Conservation (phyloP, 257 asterid genomes). For the Catharanthus roseus region DNA sequence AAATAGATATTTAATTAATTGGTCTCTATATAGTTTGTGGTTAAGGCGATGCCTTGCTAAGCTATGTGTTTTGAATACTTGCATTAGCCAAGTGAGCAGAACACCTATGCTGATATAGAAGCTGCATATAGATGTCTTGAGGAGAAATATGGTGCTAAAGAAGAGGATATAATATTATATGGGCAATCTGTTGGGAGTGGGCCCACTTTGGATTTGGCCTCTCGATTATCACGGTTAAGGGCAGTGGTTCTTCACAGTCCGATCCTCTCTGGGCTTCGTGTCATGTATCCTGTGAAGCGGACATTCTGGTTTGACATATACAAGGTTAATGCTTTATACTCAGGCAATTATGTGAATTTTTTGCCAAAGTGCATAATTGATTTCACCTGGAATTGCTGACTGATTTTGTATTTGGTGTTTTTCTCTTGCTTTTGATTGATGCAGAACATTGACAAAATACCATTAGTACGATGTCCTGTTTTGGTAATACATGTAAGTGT, state of each 20-base stretch:
- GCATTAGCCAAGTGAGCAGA: slow-evolving; percentile 79
- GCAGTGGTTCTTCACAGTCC: slow-evolving; percentile 99
- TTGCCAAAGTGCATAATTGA: not conserved
- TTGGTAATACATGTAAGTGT: slow-evolving; percentile 86
- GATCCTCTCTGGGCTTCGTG: slow-evolving; percentile 85
- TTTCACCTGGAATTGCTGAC: not conserved
- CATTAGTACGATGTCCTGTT: slow-evolving; percentile 77
- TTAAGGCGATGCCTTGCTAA: slow-evolving; percentile 21
- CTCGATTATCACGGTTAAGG: slow-evolving; percentile 71
- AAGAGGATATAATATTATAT: slow-evolving; percentile 77
- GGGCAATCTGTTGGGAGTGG: slow-evolving; percentile 99
- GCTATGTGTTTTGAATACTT: slow-evolving; percentile 17
- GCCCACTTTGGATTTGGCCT: slow-evolving; percentile 86
- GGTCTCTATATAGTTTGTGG: not conserved
- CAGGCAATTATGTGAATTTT: not conserved
- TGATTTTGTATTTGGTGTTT: not conserved
- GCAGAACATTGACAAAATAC: slow-evolving; percentile 93
- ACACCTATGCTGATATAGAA: slow-evolving; percentile 89
- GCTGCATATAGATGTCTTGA: slow-evolving; percentile 83
- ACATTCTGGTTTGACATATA: slow-evolving; percentile 96
- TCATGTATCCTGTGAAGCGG: slow-evolving; percentile 91
- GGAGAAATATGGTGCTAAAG: slow-evolving; percentile 74
- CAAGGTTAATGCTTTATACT: slow-evolving; percentile 44
- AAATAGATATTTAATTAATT: not conserved
- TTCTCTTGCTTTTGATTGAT: slow-evolving; percentile 15